A percentile compares a stretch with the other conserved stretches of the same genome.
These are phyloP conservation scores for Naganishia randhawae DNA, from an alignment of 768 basidiomycete genomes.

Conservation along the genomic window DNA sequence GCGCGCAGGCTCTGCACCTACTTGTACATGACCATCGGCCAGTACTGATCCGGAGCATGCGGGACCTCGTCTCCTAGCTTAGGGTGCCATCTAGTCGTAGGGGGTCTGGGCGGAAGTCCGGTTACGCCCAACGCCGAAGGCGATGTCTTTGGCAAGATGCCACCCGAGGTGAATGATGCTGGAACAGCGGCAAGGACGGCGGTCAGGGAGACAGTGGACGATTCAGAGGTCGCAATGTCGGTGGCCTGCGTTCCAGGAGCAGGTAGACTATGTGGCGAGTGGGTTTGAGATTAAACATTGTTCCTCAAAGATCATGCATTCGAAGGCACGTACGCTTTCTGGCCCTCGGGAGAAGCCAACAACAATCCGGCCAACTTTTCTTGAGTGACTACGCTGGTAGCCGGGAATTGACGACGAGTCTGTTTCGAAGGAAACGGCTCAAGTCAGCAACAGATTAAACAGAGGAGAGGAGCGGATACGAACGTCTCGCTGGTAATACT, in stretches of 20 bases:
- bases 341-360: conserved; percentile 67
- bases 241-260: conserved; percentile 52
- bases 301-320: no score
- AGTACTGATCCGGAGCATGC: conserved; percentile 75
- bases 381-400: conserved; percentile 83
- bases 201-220: conserved; percentile 55
- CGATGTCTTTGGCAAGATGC: conserved; percentile 57
- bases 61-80: conserved; percentile 71
- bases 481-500: conserved; percentile 93
- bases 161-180: conserved; percentile 60
- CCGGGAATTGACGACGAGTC: conserved; percentile 78
- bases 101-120: conserved; percentile 70
- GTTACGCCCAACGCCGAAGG: conserved; percentile 58
- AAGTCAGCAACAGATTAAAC: neutral
- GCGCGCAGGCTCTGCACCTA: conserved; percentile 32
- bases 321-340: conserved; percentile 60
- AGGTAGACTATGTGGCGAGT: conserved; percentile 55
- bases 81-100: conserved; percentile 71
- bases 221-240: conserved; percentile 36
- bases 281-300: conserved; percentile 22
- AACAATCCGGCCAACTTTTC: conserved; percentile 72
- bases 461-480: conserved; percentile 20
- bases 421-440: conserved; percentile 16
- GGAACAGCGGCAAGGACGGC: conserved; percentile 48
- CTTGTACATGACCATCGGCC: conserved; percentile 54